Conservation (phyloP, 345 rosid species). For the Salix exigua region DNA sequence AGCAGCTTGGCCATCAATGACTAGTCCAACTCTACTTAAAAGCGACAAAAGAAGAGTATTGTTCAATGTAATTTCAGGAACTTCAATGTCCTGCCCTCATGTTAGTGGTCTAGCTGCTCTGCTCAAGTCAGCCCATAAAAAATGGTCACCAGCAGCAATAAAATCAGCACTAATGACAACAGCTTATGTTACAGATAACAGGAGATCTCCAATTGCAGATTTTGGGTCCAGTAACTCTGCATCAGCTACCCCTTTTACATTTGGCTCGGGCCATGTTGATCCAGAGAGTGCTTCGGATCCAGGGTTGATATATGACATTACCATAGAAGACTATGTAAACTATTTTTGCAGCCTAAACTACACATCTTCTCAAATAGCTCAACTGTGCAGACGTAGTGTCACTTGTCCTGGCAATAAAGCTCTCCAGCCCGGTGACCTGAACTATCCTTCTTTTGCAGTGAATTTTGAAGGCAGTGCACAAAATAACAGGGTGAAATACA, state of each 20-base stretch:
- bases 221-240: slow-evolving; percentile 7
- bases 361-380: slow-evolving; percentile 27
- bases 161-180: slow-evolving; percentile 91
- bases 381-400: slow-evolving; percentile 23
- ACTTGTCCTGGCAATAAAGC: slow-evolving; percentile 23
- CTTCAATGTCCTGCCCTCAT: slow-evolving; percentile 91
- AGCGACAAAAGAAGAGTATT: slow-evolving; percentile 54
- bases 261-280: slow-evolving; percentile 57
- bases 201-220: slow-evolving; percentile 27
- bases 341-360: slow-evolving; percentile 52
- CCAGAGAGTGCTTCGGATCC: slow-evolving; percentile 55
- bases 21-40: slow-evolving; percentile 42
- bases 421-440: slow-evolving; percentile 40
- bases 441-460: slow-evolving; percentile 60
- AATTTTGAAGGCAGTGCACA: slow-evolving; percentile 15
- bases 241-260: slow-evolving; percentile 40
- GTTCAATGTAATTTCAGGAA: slow-evolving; percentile 73
- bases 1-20: slow-evolving; percentile 68
- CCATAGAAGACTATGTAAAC: slow-evolving; percentile 34
- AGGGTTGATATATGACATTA: slow-evolving; percentile 48
- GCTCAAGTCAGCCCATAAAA: slow-evolving; percentile 52
- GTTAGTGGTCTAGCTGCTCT: slow-evolving; percentile 71
- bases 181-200: slow-evolving; percentile 53
- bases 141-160: slow-evolving; percentile 84
- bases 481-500: slow-evolving; percentile 17